Conservation (phyloP, 805 yeast species). For the Scheffersomyces coipomensis region DNA sequence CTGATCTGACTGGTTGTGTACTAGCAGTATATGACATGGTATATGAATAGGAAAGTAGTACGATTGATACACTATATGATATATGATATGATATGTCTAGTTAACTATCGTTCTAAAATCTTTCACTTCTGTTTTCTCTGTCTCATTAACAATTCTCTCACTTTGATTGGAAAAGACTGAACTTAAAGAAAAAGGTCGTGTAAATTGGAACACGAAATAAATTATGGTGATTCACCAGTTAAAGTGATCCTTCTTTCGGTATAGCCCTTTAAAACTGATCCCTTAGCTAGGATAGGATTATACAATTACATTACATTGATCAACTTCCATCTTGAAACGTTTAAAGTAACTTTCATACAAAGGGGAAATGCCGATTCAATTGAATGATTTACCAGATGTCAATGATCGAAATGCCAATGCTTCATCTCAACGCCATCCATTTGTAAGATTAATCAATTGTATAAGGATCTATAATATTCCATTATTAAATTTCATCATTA, state of each 20-base stretch:
- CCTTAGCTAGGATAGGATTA: too few species aligned
- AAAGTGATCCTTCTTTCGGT: too few species aligned
- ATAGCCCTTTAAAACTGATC: too few species aligned
- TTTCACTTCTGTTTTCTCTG: slow-evolving; percentile 3
- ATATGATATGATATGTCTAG: too few species aligned
- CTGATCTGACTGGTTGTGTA: slow-evolving; percentile 41
- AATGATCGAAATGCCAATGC: neutral
- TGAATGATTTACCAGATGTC: slow-evolving; percentile 12
- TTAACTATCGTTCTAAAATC: slow-evolving; percentile 1
- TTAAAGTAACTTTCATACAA: slow-evolving; percentile 27
- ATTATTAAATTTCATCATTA: slow-evolving; percentile 51
- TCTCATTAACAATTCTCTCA: slow-evolving; percentile 21
- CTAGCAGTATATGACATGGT: slow-evolving; percentile 42
- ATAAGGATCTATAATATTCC: slow-evolving; percentile 51
- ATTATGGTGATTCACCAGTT: too few species aligned
- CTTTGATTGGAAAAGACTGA: slow-evolving; percentile 33
- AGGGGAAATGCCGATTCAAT: slow-evolving; percentile 23
- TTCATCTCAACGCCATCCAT: slow-evolving; percentile 1
- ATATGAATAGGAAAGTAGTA: too few species aligned
- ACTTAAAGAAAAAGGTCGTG: neutral
- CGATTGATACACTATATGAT: too few species aligned
- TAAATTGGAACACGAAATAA: too few species aligned
- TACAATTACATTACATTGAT: too few species aligned
- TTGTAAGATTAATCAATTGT: slow-evolving; percentile 26
- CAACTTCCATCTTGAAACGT: too few species aligned